Evolutionary conservation across 2,329 filamentous ascomycete species (phyloP), one percentile per base, ranked within the genome.

Genomic region (Fusarium multiceps): DNA sequence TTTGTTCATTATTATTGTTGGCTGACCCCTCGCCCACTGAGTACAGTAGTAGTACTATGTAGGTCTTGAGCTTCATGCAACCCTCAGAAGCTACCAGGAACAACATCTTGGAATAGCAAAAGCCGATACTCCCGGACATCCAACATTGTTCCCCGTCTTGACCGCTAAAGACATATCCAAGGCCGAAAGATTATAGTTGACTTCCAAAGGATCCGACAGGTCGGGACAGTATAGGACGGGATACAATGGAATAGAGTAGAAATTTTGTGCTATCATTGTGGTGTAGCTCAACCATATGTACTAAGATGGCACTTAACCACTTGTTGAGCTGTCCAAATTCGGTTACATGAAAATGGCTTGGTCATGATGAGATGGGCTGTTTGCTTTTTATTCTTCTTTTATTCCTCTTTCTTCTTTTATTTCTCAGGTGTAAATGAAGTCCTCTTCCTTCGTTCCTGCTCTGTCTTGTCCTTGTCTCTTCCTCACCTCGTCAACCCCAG

Each of bases 321-420:
- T 64, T 64, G 63, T 60, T 66, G 61, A 64, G 63, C 42, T 68
- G 58, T 55, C 67, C 67, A 71, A 55, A 71, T 71, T 68, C 67
- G 67, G 63, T 71, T 60, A 55, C 55, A 57, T 63, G 49, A 55
- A 61, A 66, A 71, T 69, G 68, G 57, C 68, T 71, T 71, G 54
- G 63, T 46, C 12, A 55, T 20, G 49, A 71, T 34, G 54, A 55
- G n/a, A 68, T 34, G 54, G 51, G n/a, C 28, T 58, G 16, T 28
- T 67, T 66, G 42, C 51, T 59, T 70, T 47, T 45, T 51, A 16
- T 25, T 32, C 43, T 43, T 45, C 12, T 30, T 30, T 41, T 11
- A 37, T 34, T n/a, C 42, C 34, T 45, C 16, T 30, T 37, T 28
- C 13, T 45, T 25, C 34, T 32, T 28, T 51, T 47, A 10, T 40